A percentile compares a stretch with the other conserved stretches of the same genome.
These are phyloP conservation scores for Dalbergia oliveri DNA, from an alignment of 306 rosid species.

Conservation along the genomic window DNA sequence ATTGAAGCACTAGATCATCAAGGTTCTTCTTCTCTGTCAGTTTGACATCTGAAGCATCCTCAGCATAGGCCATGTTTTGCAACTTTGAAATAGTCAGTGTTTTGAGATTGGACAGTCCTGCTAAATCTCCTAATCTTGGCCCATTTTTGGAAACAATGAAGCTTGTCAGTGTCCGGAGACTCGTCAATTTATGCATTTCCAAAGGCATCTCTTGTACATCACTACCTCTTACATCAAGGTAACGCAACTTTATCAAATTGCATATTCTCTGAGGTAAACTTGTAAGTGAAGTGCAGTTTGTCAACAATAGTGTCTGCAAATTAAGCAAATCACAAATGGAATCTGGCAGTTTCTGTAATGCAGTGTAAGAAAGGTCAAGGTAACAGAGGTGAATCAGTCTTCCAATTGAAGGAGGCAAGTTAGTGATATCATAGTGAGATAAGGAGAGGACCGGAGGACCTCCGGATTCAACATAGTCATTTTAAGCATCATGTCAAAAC, in stretches of 20 bases:
- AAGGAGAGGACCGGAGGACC: slow-evolving; percentile 36
- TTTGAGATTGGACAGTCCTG: slow-evolving; percentile 34
- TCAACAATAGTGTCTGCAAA: slow-evolving; percentile 48
- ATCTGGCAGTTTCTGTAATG: slow-evolving; percentile 28
- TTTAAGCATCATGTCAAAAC: slow-evolving; percentile 1
- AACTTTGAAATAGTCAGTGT: slow-evolving; percentile 32
- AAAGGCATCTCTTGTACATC: slow-evolving; percentile 44
- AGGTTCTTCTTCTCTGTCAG: slow-evolving; percentile 29
- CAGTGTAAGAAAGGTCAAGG: slow-evolving; percentile 42
- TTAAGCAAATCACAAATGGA: slow-evolving; percentile 42
- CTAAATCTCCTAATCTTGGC: slow-evolving; percentile 35
- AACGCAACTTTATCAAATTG: slow-evolving; percentile 36
- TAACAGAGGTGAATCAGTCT: slow-evolving; percentile 45
- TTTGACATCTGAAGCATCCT: slow-evolving; percentile 4
- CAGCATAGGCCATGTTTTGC: slow-evolving; percentile 31
- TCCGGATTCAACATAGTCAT: background rate
- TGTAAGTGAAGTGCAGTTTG: slow-evolving; percentile 19
- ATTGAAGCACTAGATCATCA: slow-evolving; percentile 39
- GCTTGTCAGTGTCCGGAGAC: slow-evolving; percentile 31
- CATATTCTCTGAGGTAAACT: slow-evolving; percentile 19
- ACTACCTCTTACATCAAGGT: slow-evolving; percentile 34
- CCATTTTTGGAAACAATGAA: slow-evolving; percentile 29
- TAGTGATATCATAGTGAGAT: background rate
- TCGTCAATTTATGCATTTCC: slow-evolving; percentile 32
- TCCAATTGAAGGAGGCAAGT: slow-evolving; percentile 41